Evolutionary conservation across 306 rosid genomes (phyloP), one percentile per base, ranked within the genome.

Genomic region (Canavalia gladiata): DNA sequence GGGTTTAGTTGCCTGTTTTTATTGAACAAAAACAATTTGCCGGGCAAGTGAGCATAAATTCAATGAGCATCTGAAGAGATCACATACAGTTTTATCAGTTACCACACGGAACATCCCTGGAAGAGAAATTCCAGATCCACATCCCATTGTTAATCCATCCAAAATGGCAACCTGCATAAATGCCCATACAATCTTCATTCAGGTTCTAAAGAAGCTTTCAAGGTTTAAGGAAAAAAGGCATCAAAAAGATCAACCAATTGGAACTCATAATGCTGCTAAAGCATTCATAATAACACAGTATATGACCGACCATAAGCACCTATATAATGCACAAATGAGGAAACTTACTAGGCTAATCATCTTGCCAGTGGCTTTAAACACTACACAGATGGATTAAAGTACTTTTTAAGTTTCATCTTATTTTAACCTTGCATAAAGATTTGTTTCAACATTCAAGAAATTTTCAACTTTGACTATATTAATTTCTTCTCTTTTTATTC

Each of bases 71-170:
- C 57, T 62, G 66, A 50, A 74, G 78, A 45, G 84, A 84, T 66
- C 33, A 81, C 98, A 8, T 90, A 93, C 99, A 81, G 98, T 96
- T 85, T 81, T 93, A 87, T 96, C 94, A 72, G 99, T 89, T 63
- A 87, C 99, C 70, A 96, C 85, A 54, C 88, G 87, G 67, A 90
- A 92, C 99, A 93, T 90, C 84, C 97, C 99, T 71, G 93, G 90
- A 76, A 96, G 84, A 63, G 97, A 83, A 87, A 96, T 96, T 77
- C 99, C 98, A 75, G 94, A 94, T 69, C 99, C 99, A 58, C 89
- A 87, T 78, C 99, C 98, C 98, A 96, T 92, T 46, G 92, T 90
- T 85, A 91, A 82, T 66, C 99, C 99, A 84, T 96, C 87, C 87
- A 93, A 73, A 80, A 96, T 81, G 60, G 99, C 96, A 71, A 96